Percentiles rank a stretch among this genome's conserved stretches.
Evolutionary conservation across 2,329 filamentous ascomycete species (phyloP).

Genomic region (Lasiodiplodia citricola): DNA sequence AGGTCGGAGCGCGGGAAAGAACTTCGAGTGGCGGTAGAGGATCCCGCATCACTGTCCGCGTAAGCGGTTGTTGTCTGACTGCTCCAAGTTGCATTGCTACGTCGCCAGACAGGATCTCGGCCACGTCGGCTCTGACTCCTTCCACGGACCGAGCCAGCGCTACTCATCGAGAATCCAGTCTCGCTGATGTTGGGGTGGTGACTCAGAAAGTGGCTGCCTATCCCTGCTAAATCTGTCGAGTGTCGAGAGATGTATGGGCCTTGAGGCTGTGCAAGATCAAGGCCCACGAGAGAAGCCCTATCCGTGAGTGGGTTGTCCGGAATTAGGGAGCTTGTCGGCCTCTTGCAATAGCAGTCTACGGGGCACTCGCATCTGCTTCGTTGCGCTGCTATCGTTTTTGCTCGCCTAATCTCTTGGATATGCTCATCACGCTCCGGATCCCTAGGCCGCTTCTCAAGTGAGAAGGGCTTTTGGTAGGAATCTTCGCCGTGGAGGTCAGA

Average conservation of each 20-base stretch:
- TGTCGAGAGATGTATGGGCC: conserved; percentile 5
- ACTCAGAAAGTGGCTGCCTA: conserved; percentile 7
- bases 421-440: neutral
- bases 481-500: neutral
- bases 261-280: conserved; percentile 21
- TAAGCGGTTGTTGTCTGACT: conserved; percentile 17
- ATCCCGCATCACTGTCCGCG: conserved; percentile 13
- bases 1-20: conserved; percentile 2
- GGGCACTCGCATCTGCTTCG: conserved; percentile 1
- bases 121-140: conserved; percentile 9
- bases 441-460: neutral
- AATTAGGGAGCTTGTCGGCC: conserved; percentile 21
- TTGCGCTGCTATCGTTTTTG: neutral
- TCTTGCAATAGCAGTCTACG: conserved; percentile 13
- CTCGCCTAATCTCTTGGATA: neutral
- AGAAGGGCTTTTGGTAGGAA: neutral
- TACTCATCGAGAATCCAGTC: conserved; percentile 5
- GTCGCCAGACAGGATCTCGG: neutral
- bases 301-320: conserved; percentile 13
- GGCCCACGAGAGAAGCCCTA: conserved; percentile 14
- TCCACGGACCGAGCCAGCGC: conserved; percentile 5
- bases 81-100: conserved; percentile 7
- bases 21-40: neutral
- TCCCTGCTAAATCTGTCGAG: conserved; percentile 4
- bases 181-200: conserved; percentile 11